Evolutionary conservation across 331 rosid species (phyloP).

Genomic region (Quercus phellos): DNA sequence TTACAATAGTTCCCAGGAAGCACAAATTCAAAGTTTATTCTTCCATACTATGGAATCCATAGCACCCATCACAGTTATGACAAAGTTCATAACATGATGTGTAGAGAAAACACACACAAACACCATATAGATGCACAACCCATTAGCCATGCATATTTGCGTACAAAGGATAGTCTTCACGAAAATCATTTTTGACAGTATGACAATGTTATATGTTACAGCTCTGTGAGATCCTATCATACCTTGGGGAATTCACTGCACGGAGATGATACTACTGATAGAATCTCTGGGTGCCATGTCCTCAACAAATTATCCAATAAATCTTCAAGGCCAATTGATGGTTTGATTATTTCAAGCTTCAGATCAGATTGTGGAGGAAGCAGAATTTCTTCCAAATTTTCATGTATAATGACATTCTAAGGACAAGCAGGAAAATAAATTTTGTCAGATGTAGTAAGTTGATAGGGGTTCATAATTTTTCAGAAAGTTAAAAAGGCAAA

Average conservation of each 20-base stretch:
- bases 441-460: not conserved
- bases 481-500: not conserved
- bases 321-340: slow-evolving; percentile 29
- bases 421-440: slow-evolving; percentile 11
- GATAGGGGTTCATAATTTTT: not conserved
- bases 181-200: not conserved
- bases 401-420: slow-evolving; percentile 45
- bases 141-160: too few species aligned
- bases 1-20: slow-evolving; percentile 1
- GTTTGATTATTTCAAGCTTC: slow-evolving; percentile 27
- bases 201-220: not conserved
- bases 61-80: not conserved
- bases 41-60: not conserved
- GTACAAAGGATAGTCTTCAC: not conserved
- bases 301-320: slow-evolving; percentile 30
- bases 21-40: slow-evolving; percentile 5
- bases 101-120: too few species aligned
- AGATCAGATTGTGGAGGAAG: slow-evolving; percentile 26
- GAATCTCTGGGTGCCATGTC: slow-evolving; percentile 35
- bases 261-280: slow-evolving; percentile 32
- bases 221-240: not conserved
- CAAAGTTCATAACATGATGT: not conserved
- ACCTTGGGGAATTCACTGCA: slow-evolving; percentile 38
- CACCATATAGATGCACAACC: too few species aligned
- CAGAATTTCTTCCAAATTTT: slow-evolving; percentile 14